Evolutionary conservation across 2,329 filamentous ascomycete genomes (phyloP).

Genomic region (Pseudocercospora cruenta): DNA sequence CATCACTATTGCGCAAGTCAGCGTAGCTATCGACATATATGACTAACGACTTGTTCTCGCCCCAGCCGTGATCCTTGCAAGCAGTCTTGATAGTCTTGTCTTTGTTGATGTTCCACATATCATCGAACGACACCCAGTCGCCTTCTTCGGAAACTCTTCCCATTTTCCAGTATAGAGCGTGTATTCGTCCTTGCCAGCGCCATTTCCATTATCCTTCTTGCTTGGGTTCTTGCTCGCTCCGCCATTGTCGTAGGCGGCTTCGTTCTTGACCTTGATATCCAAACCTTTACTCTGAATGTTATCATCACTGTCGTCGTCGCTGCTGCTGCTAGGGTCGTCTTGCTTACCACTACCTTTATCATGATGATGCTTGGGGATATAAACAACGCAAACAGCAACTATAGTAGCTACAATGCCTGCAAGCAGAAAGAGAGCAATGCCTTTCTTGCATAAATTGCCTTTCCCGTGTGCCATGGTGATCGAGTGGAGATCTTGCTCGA

Average conservation of each 20-base stretch:
- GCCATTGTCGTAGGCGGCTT: conserved; percentile 33
- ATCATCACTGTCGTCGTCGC: not conserved
- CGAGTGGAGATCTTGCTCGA: not conserved
- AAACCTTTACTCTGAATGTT: not conserved
- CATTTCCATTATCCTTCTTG: conserved; percentile 29
- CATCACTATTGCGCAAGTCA: conserved; percentile 36
- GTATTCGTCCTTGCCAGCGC: conserved; percentile 33
- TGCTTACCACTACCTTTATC: not conserved
- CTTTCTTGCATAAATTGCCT: conserved; percentile 8
- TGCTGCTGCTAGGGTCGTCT: not conserved
- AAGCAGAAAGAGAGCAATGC: conserved; percentile 5
- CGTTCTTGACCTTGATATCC: conserved; percentile 36
- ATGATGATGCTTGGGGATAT: conserved; percentile 11
- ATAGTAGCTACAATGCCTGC: conserved; percentile 16
- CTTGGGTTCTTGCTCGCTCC: conserved; percentile 37
- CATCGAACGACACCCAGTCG: conserved; percentile 34
- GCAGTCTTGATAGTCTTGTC: conserved; percentile 12
- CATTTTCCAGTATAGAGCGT: conserved; percentile 38
- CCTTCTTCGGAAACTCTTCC: conserved; percentile 24
- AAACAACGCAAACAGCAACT: conserved; percentile 14
- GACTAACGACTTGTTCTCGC: not conserved
- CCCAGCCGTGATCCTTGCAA: not conserved
- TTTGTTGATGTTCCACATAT: conserved; percentile 43
- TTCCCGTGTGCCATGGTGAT: conserved; percentile 13
- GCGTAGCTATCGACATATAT: conserved; percentile 40